phyloP scores from a whole-genome alignment of 2,329 filamentous ascomycete genomes.

The Venturia effusa region DNA sequence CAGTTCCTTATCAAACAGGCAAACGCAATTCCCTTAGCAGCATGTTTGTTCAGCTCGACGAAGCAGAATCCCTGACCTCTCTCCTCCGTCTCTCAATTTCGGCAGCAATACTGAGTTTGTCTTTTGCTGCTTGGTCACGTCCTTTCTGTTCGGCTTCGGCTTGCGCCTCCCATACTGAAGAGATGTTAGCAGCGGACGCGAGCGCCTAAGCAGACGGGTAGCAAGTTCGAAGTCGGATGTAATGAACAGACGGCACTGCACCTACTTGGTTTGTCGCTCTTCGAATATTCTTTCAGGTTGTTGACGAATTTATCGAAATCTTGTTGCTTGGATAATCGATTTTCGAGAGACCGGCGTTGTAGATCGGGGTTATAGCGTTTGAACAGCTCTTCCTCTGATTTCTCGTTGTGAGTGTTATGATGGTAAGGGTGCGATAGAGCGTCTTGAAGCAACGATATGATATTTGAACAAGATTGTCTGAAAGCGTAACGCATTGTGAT shows the following conservation, averaged over 20 bases:
- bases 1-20: neutral
- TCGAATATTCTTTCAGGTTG: conserved; percentile 77
- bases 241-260: conserved; percentile 14
- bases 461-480: neutral
- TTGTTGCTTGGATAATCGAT: conserved; percentile 61
- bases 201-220: neutral
- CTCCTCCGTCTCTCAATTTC: conserved; percentile 4
- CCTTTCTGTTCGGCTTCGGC: conserved; percentile 13
- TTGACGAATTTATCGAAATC: conserved; percentile 84
- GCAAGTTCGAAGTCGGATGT: neutral
- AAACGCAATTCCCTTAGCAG: neutral
- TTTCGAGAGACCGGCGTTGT: conserved; percentile 77
- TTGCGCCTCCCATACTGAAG: conserved; percentile 14
- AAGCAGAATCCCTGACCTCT: neutral
- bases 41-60: neutral
- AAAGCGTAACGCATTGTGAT: neutral
- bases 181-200: neutral
- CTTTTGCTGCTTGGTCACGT: conserved; percentile 22
- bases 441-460: neutral
- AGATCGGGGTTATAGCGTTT: conserved; percentile 86
- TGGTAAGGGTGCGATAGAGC: neutral
- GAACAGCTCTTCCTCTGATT: conserved; percentile 74
- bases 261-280: conserved; percentile 84
- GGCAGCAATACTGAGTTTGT: conserved; percentile 15
- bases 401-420: neutral